Evolutionary conservation across 768 basidiomycete genomes (phyloP), one percentile per base, ranked within the genome.

Genomic region (Rhodotorula graminis): DNA sequence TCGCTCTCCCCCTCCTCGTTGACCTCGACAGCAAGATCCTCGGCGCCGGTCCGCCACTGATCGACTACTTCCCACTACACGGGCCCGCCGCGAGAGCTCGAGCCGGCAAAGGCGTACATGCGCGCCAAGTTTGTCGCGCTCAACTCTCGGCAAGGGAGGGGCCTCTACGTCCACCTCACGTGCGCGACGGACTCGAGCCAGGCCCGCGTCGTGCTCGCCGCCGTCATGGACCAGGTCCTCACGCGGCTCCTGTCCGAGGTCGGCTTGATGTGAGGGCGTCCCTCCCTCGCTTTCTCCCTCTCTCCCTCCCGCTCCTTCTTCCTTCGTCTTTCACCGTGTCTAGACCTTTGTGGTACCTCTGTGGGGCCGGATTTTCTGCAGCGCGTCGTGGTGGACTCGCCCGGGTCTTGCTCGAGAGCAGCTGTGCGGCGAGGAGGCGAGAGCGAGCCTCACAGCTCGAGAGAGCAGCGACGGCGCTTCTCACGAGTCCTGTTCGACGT

Each of bases 61-160:
- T 82, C 21, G 83, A 90, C 80, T 95, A 91, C 83, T 95, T 95
- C 88, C 91, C 92, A 96, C 78, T 96, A 88, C 83, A 81, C 79
- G 4, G 92, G 92, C 50, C 91, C 90, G 23, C 85, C 42, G 87
- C 89, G 50, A 19, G 67, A 91, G 82, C 89, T 95, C 79, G 91
- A 95, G 76, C 85, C 88, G 33, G 94, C 93, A 2, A 95, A 92
- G 81, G 88, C 90, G 77, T 90, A 88, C 79, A 83, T 90, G 72
- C 81, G 87, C 19, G 84, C 87, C 72, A 88, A 91, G 63, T 97
- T 98, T 81, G 90, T 94, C 19, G 86, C 87, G 37, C 85, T 97
- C 69, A 97, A 97, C 80, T 91, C 94, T 83, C 91, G 88, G 70
- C 89, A 90, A 33, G 76, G 77, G 33, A 82, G 83, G 64, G 80